Conservation (phyloP, 2,329 filamentous ascomycete species). For the Alternaria brassicae region DNA sequence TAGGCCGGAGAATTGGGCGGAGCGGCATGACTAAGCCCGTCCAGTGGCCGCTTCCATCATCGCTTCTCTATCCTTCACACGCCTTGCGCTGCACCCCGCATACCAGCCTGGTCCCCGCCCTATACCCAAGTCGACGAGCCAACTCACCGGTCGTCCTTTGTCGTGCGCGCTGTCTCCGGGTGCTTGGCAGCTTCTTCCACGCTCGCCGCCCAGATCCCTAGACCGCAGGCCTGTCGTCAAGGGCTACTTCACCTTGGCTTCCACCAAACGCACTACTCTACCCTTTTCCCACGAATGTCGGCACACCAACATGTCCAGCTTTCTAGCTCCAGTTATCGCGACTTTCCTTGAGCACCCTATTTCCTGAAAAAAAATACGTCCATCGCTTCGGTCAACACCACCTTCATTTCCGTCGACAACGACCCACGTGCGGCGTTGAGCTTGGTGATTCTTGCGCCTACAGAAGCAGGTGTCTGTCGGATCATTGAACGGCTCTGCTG, state of each 20-base stretch:
- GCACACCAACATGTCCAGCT: constrained; percentile 59
- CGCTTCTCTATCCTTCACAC: constrained; percentile 21
- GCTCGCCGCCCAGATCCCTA: constrained; percentile 19
- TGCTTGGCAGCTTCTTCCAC: constrained; percentile 18
- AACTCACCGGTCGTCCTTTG: constrained; percentile 26
- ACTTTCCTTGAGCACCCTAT: constrained; percentile 62
- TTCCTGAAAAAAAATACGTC: constrained; percentile 48
- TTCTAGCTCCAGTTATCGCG: constrained; percentile 54
- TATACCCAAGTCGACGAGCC: constrained; percentile 20
- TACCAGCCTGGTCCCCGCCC: constrained; percentile 18
- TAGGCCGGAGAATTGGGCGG: constrained; percentile 25
- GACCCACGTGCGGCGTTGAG: constrained; percentile 33
- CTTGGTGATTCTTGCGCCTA: constrained; percentile 29
- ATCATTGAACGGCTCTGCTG: constrained; percentile 1
- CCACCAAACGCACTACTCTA: constrained; percentile 22
- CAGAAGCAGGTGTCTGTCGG: constrained; percentile 2
- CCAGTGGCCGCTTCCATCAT: constrained; percentile 26
- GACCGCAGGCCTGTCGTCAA: constrained; percentile 19
- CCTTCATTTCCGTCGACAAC: constrained; percentile 40
- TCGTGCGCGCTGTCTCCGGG: constrained; percentile 14
- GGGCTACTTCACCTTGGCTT: constrained; percentile 24
- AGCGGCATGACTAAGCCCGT: constrained; percentile 15
- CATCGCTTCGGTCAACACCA: constrained; percentile 34
- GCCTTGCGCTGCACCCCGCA: constrained; percentile 22
- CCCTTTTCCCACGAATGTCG: constrained; percentile 51